Evolutionary conservation across 148 eudicot species (phyloP).

Genomic region (Pouteria glomerata): DNA sequence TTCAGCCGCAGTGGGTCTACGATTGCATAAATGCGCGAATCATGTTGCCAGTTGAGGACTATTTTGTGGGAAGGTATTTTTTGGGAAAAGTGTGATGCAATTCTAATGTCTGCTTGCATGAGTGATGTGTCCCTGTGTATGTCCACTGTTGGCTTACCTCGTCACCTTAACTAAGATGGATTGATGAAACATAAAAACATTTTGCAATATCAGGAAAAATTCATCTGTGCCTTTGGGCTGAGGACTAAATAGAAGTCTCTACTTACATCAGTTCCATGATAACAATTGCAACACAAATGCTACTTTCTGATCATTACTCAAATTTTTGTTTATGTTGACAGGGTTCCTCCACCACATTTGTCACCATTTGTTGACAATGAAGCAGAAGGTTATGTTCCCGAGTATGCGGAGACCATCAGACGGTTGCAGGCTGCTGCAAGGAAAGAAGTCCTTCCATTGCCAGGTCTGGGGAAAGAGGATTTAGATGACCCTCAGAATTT

Average conservation of each 20-base stretch:
- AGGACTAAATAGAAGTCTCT: not conserved
- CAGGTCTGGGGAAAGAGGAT: conserved; percentile 66
- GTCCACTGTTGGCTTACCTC: not conserved
- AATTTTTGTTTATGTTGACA: conserved; percentile 24
- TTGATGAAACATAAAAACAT: not conserved
- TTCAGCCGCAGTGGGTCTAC: conserved; percentile 95
- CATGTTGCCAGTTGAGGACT: conserved; percentile 77
- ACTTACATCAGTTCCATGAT: not conserved
- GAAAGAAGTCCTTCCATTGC: conserved; percentile 81
- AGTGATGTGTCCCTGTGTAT: not conserved
- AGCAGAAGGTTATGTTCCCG: conserved; percentile 80
- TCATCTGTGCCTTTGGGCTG: not conserved
- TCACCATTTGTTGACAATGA: conserved; percentile 95
- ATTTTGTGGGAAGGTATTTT: conserved; percentile 75
- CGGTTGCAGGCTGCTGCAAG: conserved; percentile 75
- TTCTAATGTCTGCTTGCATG: not conserved
- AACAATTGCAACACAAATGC: not conserved
- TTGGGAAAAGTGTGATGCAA: not conserved
- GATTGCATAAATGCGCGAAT: conserved; percentile 85
- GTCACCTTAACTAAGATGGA: not conserved
- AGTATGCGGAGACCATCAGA: conserved; percentile 78
- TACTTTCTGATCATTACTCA: not conserved
- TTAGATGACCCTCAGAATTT: conserved; percentile 64
- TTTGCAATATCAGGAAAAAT: not conserved
- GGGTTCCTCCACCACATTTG: conserved; percentile 92